Percentiles rank a stretch among this genome's conserved stretches.
Conservation (phyloP, 176 grass and related monocot genomes). For the Areca catechu region DNA sequence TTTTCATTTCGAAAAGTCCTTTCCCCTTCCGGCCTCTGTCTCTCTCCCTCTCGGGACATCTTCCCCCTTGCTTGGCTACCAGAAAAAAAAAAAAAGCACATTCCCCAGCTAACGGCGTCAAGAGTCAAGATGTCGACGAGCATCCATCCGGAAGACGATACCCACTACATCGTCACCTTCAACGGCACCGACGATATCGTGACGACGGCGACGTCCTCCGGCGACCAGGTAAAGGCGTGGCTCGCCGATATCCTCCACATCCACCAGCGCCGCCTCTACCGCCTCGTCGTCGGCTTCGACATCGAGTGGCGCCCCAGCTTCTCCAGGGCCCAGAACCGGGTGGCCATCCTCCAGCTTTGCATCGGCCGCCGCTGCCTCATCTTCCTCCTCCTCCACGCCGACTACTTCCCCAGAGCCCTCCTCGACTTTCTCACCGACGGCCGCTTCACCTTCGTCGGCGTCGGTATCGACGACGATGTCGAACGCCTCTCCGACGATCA, state of each 20-base stretch:
- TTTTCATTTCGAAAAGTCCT: too few relatives aligned
- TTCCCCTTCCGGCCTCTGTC: too few relatives aligned
- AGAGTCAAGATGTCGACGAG: too few relatives aligned
- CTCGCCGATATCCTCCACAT: conserved; percentile 2
- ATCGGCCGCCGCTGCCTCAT: conserved; percentile 45
- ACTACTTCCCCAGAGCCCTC: conserved; percentile 15
- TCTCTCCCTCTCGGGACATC: too few relatives aligned
- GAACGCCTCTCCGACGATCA: conserved; percentile 23
- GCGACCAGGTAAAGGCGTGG: conserved; percentile 2
- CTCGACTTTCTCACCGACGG: conserved; percentile 19
- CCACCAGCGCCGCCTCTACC: conserved; percentile 14
- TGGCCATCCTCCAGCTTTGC: conserved; percentile 65
- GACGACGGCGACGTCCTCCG: conserved; percentile 14
- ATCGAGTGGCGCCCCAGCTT: conserved; percentile 29
- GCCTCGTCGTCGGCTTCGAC: conserved; percentile 31
- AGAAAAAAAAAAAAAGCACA: too few relatives aligned
- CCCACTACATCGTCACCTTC: conserved; percentile 14
- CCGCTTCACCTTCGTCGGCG: conserved; percentile 34
- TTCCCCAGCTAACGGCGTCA: too few relatives aligned
- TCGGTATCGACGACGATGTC: conserved; percentile 27
- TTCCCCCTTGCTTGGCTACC: too few relatives aligned
- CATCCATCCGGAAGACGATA: neutral
- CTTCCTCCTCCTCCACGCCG: conserved; percentile 31
- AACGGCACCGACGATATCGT: neutral
- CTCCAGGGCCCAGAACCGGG: neutral